Percentiles rank a stretch among this genome's conserved stretches.
These are phyloP conservation scores for Friedmanniomyces endolithicus DNA, from an alignment of 495 filamentous ascomycete species.

Conservation along the genomic window DNA sequence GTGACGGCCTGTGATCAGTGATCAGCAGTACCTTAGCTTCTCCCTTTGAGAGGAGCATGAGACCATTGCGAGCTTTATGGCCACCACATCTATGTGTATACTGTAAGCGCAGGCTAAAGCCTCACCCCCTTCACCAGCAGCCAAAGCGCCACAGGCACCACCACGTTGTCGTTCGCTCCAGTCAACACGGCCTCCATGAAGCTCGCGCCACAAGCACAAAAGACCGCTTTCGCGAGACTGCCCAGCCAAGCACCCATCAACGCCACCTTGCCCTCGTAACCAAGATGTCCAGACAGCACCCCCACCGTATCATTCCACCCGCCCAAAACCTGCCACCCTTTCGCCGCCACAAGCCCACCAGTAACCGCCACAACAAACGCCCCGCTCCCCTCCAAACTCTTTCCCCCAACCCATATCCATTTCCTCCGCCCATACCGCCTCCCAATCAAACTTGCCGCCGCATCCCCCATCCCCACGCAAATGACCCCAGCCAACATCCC, in stretches of 20 bases:
- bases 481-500: constrained; percentile 83
- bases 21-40: too few species aligned
- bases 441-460: constrained; percentile 84
- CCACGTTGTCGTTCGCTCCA: constrained; percentile 96
- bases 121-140: constrained; percentile 67
- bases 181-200: constrained; percentile 91
- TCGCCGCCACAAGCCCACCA: constrained; percentile 56
- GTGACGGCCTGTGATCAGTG: too few species aligned
- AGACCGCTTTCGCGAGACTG: constrained; percentile 42
- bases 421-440: constrained; percentile 74
- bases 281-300: constrained; percentile 21
- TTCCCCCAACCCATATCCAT: constrained; percentile 95
- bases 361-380: constrained; percentile 77
- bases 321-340: constrained; percentile 61
- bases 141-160: constrained; percentile 94
- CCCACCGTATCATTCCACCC: constrained; percentile 44
- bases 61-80: too few species aligned
- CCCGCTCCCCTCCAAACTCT: constrained; percentile 80
- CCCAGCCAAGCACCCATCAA: constrained; percentile 10
- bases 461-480: constrained; percentile 91
- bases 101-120: constrained; percentile 32
- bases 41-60: too few species aligned
- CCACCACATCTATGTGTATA: too few species aligned
- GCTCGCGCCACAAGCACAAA: constrained; percentile 70
- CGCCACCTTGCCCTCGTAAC: constrained; percentile 30